phyloP scores from a whole-genome alignment of 2,329 filamentous ascomycete genomes.

The Cercospora sp. region DNA sequence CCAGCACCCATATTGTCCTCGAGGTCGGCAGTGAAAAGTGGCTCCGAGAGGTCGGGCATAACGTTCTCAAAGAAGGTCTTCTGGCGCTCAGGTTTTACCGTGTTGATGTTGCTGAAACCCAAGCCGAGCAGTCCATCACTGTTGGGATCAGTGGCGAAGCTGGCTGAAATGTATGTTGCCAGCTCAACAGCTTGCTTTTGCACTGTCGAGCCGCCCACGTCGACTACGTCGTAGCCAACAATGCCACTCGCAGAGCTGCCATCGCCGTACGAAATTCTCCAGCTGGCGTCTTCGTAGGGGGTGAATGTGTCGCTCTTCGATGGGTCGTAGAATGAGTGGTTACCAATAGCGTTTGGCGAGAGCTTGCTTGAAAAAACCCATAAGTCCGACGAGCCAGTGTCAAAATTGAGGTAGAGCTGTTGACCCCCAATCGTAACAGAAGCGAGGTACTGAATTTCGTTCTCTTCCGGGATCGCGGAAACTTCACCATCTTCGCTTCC shows the following conservation, averaged over 20 bases:
- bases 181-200: conserved; percentile 66
- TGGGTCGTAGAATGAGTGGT: conserved; percentile 60
- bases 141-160: conserved; percentile 60
- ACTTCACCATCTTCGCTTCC: conserved; percentile 48
- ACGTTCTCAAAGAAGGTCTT: conserved; percentile 76
- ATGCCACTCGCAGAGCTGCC: conserved; percentile 61
- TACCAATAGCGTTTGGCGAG: conserved; percentile 44
- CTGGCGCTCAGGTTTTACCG: conserved; percentile 53
- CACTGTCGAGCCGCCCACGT: conserved; percentile 65
- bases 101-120: conserved; percentile 66
- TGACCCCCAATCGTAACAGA: conserved; percentile 71
- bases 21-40: conserved; percentile 71
- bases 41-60: conserved; percentile 59
- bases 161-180: conserved; percentile 58
- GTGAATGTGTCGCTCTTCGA: conserved; percentile 55
- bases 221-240: conserved; percentile 69
- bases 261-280: conserved; percentile 69
- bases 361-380: conserved; percentile 71
- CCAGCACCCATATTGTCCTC: conserved; percentile 56
- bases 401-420: conserved; percentile 68
- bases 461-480: conserved; percentile 62
- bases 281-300: conserved; percentile 53
- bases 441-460: conserved; percentile 69
- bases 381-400: conserved; percentile 73
- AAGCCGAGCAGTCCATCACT: conserved; percentile 71